These are phyloP conservation scores for Trametopsis cervina DNA, from an alignment of 768 basidiomycete genomes.

Conservation along the genomic window DNA sequence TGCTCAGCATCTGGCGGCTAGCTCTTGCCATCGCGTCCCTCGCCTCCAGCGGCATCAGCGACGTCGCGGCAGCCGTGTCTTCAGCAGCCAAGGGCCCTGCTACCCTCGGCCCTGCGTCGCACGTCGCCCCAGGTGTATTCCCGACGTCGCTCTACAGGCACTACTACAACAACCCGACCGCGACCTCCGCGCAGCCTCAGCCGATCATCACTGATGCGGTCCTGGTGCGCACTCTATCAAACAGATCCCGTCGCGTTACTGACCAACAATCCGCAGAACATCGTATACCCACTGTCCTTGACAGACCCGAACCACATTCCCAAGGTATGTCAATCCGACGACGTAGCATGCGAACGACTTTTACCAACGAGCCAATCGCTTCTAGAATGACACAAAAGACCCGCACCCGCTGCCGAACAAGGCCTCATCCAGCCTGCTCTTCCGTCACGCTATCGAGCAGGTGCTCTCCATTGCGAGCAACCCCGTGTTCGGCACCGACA, in stretches of 20 bases:
- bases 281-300: constrained; percentile 50
- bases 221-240: constrained; percentile 32
- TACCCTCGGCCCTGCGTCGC: constrained; percentile 39
- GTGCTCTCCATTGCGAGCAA: constrained; percentile 48
- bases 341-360: background rate
- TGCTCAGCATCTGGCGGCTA: too few relatives aligned
- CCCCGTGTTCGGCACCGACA: constrained; percentile 44
- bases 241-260: background rate
- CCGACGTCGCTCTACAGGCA: constrained; percentile 56
- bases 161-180: constrained; percentile 71
- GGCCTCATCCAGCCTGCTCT: constrained; percentile 38
- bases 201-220: constrained; percentile 74
- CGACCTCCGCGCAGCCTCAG: constrained; percentile 65
- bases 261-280: constrained; percentile 32
- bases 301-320: constrained; percentile 60
- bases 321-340: constrained; percentile 23
- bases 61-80: too few relatives aligned
- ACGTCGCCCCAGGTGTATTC: constrained; percentile 54
- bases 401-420: constrained; percentile 59
- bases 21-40: too few relatives aligned
- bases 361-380: constrained; percentile 2
- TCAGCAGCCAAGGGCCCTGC: too few relatives aligned
- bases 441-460: constrained; percentile 48
- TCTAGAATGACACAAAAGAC: constrained; percentile 48
- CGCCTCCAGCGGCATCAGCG: too few relatives aligned